Evolutionary conservation across 805 yeast species (phyloP), one percentile per base, ranked within the genome.

Genomic region (Wickerhamiella bombiphila): DNA sequence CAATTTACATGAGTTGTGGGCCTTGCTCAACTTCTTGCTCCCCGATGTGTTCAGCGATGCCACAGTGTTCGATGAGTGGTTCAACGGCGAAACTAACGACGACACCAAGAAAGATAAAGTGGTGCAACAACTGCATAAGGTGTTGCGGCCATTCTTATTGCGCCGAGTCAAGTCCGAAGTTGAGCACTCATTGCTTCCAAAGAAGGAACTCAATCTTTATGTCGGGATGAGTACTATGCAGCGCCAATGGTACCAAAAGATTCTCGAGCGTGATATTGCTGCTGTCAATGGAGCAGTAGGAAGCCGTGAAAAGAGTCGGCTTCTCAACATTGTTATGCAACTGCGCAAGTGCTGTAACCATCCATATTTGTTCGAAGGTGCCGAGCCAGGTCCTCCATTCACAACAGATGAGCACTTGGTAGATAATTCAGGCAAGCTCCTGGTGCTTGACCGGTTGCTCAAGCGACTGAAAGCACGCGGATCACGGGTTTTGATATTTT

Each of bases 161-260:
- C 73, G 98, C 49, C 72, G 98, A 56, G 81, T 88, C 39, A 88
- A 88, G 55, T 66, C 88, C 3, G 97, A 88, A 52, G 98, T 88
- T 29, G 97, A 88, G 56, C 82, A 77, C 50, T 79, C 94, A 0
- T 64, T 88, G 36, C 61, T 85, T 28, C 97, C 97, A 4, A 91
- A 91, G 55, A 79, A 80, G 40, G 97, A 91, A 59, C 65, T 80
- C 32, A 88, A 88, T 48, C 66, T 91, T 25, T 88, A 88, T 54
- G 80, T 86, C 32, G 94, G 93, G 8, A 85, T 88, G 96, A 74
- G 94, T 0, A 85, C 80, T 21, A 88, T 88, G 97, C 97, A 88
- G 61, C 63, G 77, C 20, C 71, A 74, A 52, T 88, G 97, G 97
- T 88, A 88, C 58, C 78, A 78, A 55, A 77, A 77, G 45, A 63